These are phyloP conservation scores for Ceratobasidium theobromae DNA, from an alignment of 1,284 basidiomycete species.

Conservation along the genomic window DNA sequence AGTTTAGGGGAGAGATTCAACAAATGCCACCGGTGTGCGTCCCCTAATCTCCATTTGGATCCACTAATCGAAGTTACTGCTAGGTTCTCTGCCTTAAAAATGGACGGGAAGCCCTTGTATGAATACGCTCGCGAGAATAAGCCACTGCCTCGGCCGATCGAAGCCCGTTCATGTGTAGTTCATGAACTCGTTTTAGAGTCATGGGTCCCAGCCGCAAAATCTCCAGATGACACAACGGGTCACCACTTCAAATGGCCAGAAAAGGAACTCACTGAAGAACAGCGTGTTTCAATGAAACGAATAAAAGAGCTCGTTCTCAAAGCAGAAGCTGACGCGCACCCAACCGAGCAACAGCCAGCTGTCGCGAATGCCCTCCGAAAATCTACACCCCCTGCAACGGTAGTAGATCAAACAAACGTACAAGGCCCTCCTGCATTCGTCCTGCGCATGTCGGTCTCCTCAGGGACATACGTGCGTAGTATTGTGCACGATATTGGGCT, in stretches of 20 bases:
- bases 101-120: slow-evolving; percentile 95
- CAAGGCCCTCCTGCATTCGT: slow-evolving; percentile 77
- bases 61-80: no score
- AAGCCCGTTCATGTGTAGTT: slow-evolving; percentile 80
- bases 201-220: slow-evolving; percentile 56
- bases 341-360: slow-evolving; percentile 29
- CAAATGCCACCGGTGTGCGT: slow-evolving; percentile 91
- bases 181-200: slow-evolving; percentile 73
- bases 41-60: no score
- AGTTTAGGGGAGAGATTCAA: slow-evolving; percentile 84
- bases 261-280: slow-evolving; percentile 65
- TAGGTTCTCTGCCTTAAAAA: slow-evolving; percentile 97
- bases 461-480: slow-evolving; percentile 95
- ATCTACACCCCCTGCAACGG: slow-evolving; percentile 45
- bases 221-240: slow-evolving; percentile 40
- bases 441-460: slow-evolving; percentile 86
- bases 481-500: slow-evolving; percentile 89
- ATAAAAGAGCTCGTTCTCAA: slow-evolving; percentile 45
- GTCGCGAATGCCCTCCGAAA: slow-evolving; percentile 41
- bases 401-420: slow-evolving; percentile 43
- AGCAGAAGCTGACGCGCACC: slow-evolving; percentile 38
- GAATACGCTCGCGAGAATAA: slow-evolving; percentile 93
- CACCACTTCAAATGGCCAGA: slow-evolving; percentile 73
- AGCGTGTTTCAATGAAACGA: slow-evolving; percentile 67
- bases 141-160: slow-evolving; percentile 90